Evolutionary conservation across 2,329 filamentous ascomycete species (phyloP), one percentile per base, ranked within the genome.

Genomic region (Fusarium humuli): DNA sequence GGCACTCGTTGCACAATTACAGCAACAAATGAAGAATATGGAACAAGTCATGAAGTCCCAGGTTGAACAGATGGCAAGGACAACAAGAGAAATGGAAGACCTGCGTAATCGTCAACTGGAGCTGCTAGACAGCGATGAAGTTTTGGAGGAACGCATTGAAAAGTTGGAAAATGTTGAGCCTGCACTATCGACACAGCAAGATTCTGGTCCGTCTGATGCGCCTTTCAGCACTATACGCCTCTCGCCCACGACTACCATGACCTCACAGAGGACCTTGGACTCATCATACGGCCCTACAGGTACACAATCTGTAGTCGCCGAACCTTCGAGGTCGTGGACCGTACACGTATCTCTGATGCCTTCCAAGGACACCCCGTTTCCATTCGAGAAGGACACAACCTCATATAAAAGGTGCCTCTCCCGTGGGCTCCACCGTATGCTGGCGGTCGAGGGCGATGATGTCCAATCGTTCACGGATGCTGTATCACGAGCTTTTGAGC

Each of bases 351-450:
- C 87, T 4, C 81, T 90, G 14, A 80, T 90, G 40, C 87, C 87
- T 6, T 84, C 83, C 48, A 81, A 80, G 14, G 82, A 82, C 34
- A 83, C 86, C 59, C 84, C 86, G 7, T 88, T 89, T 68, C 87
- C 87, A 0, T 90, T 89, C 73, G 87, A 89, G 76, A 87, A 87
- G 73, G 86, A 89, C 69, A 89, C 87, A 16, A 85, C 82, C 42
- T 87, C 87, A 6, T 90, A 90, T 77, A 88, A 88, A 73, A 82
- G 87, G 45, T 89, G 87, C 46, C 80, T 89, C 7, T 90, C 87
- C 16, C 85, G 87, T 18, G 87, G 87, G 5, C 81, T 89, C 46
- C 87, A 89, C 70, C 85, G 84, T 62, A 85, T 88, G 78, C 81
- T 89, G 20, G 85, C 84, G 11, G 82, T 90, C 14, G 81, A 82